phyloP scores from a whole-genome alignment of 768 basidiomycete genomes.

The Trametes sanguinea region DNA sequence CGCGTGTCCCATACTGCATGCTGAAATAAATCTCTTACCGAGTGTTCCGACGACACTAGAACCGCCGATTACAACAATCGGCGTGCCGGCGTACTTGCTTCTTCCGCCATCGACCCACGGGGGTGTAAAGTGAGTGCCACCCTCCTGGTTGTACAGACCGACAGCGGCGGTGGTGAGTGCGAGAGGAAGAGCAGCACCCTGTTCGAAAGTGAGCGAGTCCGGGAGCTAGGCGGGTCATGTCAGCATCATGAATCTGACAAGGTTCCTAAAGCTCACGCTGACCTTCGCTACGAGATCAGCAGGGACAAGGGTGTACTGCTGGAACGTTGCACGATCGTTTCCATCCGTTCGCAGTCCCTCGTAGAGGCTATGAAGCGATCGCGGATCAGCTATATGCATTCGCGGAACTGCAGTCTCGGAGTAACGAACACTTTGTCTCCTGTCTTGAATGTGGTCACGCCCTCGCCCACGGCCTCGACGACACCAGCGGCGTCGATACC shows the following conservation, averaged over 20 bases:
- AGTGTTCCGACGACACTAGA: slow-evolving; percentile 29
- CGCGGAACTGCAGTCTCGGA: no score
- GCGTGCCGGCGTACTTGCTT: slow-evolving; percentile 33
- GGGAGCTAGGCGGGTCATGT: slow-evolving; percentile 9
- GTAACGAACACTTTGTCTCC: slow-evolving; percentile 36
- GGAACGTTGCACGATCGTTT: no score
- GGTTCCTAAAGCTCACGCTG: no score
- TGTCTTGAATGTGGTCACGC: slow-evolving; percentile 32
- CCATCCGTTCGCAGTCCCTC: no score
- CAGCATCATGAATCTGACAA: no score
- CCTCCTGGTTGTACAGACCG: slow-evolving; percentile 21
- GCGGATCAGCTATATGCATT: no score
- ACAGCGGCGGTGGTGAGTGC: slow-evolving; percentile 19
- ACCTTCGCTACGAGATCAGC: no score
- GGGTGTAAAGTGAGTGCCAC: slow-evolving; percentile 22
- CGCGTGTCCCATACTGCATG: no score
- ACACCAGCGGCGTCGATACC: no score
- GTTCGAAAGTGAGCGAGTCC: slow-evolving; percentile 12
- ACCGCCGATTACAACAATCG: slow-evolving; percentile 32
- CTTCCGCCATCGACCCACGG: slow-evolving; percentile 31
- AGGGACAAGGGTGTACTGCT: no score
- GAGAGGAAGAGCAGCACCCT: slow-evolving; percentile 15
- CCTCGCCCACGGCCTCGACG: slow-evolving; percentile 32
- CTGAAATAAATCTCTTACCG: slow-evolving; percentile 4
- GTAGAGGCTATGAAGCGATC: no score